phyloP scores from a whole-genome alignment of 495 filamentous ascomycete species.

The Annulohypoxylon nitens region DNA sequence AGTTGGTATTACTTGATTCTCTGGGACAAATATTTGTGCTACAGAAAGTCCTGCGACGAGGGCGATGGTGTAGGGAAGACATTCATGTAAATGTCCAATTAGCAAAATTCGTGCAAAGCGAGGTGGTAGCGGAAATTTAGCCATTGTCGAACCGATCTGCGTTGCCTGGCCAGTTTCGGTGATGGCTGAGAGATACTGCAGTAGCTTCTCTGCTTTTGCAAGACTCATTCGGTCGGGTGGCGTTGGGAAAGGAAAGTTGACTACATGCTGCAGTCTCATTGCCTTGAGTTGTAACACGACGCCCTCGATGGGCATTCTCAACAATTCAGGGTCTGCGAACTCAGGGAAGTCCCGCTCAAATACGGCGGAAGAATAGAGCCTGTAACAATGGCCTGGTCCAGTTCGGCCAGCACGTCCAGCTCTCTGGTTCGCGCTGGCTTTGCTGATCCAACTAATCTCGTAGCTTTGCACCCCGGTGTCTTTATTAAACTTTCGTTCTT shows the following conservation, averaged over 20 bases:
- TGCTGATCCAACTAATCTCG: constrained; percentile 95
- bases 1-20: constrained; percentile 77
- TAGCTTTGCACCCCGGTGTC: constrained; percentile 94
- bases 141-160: constrained; percentile 80
- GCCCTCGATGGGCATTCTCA: constrained; percentile 91
- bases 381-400: constrained; percentile 95
- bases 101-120: constrained; percentile 91
- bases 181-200: constrained; percentile 79
- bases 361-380: constrained; percentile 92
- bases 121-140: constrained; percentile 88
- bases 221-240: constrained; percentile 85
- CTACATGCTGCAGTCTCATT: constrained; percentile 91
- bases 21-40: constrained; percentile 86
- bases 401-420: constrained; percentile 96
- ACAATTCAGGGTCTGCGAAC: constrained; percentile 88
- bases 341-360: constrained; percentile 92
- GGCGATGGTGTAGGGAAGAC: constrained; percentile 88
- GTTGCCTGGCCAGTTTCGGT: constrained; percentile 79
- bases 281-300: constrained; percentile 95
- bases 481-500: constrained; percentile 88
- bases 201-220: constrained; percentile 85
- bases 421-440: constrained; percentile 93
- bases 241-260: constrained; percentile 98
- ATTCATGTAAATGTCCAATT: constrained; percentile 85
- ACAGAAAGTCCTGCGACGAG: constrained; percentile 90